Conservation (phyloP, 139 green algal species). For the Coelastrella sp. region DNA sequence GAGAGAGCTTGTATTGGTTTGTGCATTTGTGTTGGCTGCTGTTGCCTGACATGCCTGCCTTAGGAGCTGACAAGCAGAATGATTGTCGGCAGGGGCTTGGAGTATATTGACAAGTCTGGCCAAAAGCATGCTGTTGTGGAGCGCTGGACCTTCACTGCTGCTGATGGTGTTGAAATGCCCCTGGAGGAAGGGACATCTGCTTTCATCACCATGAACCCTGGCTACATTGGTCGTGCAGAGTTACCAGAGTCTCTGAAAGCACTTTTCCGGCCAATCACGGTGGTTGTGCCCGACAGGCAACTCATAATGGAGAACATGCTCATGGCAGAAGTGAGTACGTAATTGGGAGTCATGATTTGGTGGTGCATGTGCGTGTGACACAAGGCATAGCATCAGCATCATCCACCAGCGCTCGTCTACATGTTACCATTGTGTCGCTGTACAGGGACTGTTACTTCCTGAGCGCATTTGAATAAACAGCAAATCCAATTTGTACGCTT, state of each 20-base stretch:
- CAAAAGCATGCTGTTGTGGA: slow-evolving; percentile 75
- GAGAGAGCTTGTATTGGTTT: no score
- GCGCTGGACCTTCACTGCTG: slow-evolving; percentile 82
- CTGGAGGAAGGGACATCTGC: slow-evolving; percentile 81
- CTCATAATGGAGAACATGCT: slow-evolving; percentile 94
- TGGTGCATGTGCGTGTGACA: no score
- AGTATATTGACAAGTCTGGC: slow-evolving; percentile 84
- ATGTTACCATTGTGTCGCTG: no score
- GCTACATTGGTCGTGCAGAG: slow-evolving; percentile 88
- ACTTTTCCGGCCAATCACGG: slow-evolving; percentile 88
- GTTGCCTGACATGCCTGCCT: no score
- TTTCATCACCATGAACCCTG: slow-evolving; percentile 94
- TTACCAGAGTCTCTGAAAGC: slow-evolving; percentile 89
- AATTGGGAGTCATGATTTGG: no score
- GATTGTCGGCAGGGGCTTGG: slow-evolving; percentile 65
- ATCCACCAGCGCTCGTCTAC: no score
- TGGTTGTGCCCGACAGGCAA: slow-evolving; percentile 88
- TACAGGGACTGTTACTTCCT: no score
- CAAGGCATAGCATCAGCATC: no score
- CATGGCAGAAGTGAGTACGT: slow-evolving; percentile 70
- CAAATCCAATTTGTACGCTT: neutral
- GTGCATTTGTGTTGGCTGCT: no score
- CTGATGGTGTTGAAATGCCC: slow-evolving; percentile 87
- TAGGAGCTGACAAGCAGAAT: neutral
- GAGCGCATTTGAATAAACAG: no score